Percentiles rank a stretch among this genome's conserved stretches.
Conservation (phyloP, 768 basidiomycete genomes). For the Suillus fuscotomentosus region DNA sequence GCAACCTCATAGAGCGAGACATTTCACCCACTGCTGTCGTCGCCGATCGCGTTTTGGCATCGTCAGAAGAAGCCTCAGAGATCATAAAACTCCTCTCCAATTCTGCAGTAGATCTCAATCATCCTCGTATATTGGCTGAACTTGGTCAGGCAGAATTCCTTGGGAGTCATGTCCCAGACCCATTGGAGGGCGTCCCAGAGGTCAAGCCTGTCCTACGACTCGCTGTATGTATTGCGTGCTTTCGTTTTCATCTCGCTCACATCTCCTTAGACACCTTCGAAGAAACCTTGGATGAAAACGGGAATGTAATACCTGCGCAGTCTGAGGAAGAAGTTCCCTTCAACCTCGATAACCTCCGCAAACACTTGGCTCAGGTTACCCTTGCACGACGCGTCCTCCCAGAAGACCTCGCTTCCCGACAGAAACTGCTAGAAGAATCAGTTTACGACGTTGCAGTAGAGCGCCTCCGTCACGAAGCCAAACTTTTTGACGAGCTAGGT, state of each 20-base stretch:
- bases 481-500: slow-evolving; percentile 57
- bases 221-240: slow-evolving; percentile 27
- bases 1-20: slow-evolving; percentile 44
- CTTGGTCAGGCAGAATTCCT: slow-evolving; percentile 54
- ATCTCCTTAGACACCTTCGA: slow-evolving; percentile 16
- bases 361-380: no score
- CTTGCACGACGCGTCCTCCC: no score
- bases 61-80: slow-evolving; percentile 53
- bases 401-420: no score
- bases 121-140: slow-evolving; percentile 49
- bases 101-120: slow-evolving; percentile 56
- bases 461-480: slow-evolving; percentile 62
- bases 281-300: slow-evolving; percentile 20
- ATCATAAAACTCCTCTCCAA: slow-evolving; percentile 57
- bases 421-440: no score
- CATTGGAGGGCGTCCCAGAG: slow-evolving; percentile 55
- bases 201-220: slow-evolving; percentile 58
- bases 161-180: slow-evolving; percentile 38
- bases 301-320: slow-evolving; percentile 21
- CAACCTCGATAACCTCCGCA: no score
- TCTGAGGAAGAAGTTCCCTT: no score
- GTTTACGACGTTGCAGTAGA: slow-evolving; percentile 81
- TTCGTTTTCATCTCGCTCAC: neutral
- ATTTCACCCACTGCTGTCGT: slow-evolving; percentile 53
- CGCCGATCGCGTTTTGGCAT: slow-evolving; percentile 53